Evolutionary conservation across 1,284 basidiomycete species (phyloP), one percentile per base, ranked within the genome.

Genomic region (Puccinia hordei): DNA sequence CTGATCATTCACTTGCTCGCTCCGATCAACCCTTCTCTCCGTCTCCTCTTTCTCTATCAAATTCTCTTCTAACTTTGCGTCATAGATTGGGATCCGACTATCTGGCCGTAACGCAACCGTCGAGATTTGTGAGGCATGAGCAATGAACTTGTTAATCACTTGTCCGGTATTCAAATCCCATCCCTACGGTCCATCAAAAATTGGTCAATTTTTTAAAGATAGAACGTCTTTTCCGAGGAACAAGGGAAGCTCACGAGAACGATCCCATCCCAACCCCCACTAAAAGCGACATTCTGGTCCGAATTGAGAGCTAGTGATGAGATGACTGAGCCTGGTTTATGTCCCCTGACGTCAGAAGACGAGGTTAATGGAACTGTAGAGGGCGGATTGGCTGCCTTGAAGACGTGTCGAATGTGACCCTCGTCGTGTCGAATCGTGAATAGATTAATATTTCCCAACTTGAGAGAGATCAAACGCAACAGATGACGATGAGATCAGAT

Each of bases 111-210:
- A 89, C 24, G 91, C 90, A 59, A 98, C 87, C 17, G 91, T 90
- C 2, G 93, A 91, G 15, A 99, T 89, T 85, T 98, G 95, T 1
- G 94, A 91, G 35, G 92, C 91, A 84, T 97, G 94, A 0, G 92
- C 90, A 0, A 90, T 90, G 84, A 93, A 98, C 55, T 89, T 90
- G 63, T 95, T 90, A 6, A 92, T 89, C 46, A 88, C 87, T 83
- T 93, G 89, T 0, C 97, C 97, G 0, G 92, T 96, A 84, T 99
- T 93, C 69, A 99, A 88, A 86, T 99, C 96, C 96, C 97, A 99
- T 90, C 97, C 93, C 93, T 98, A 85, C 22, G 38, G 13, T 51
- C 27, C 22, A 46, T 5, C 35, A 38, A 68, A 71, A 81, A 69
- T 46, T 78, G 74, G 49, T 30, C 13, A 19, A 51, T n/a, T 59